Base-by-base conservation (phyloP, 345 rosid species). In the Eucalyptus sideroxylon region DNA sequence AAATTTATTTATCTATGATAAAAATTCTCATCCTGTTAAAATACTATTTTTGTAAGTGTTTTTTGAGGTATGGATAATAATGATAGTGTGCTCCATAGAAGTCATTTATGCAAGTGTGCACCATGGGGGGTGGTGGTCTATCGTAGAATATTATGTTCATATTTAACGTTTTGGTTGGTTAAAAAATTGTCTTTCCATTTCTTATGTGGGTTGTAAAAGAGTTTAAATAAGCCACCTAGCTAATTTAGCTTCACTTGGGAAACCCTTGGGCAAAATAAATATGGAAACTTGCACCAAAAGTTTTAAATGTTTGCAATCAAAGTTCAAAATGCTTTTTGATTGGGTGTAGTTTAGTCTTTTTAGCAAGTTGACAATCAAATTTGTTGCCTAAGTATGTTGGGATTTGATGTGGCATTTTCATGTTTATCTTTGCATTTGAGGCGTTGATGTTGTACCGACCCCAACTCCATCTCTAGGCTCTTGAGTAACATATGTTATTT, bases 401-500 rank as follows among this genome's bases (percentile, higher is more conserved):
- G 34, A n/a, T 67, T 67, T 11, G 11, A n/a, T n/a, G 21, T 16
- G 40, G 77, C 37, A 9, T n/a, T 67, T 67, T 67, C 16, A 67
- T n/a, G 17, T n/a, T 67, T n/a, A 2, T n/a, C 40, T 67, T 67
- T 67, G 37, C 40, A n/a, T 67, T 67, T n/a, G 30, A 23, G 62
- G 62, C 1, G 6, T 1, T 24, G 6, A 11, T 53, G 2, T 19
- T 19, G 59, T 19, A 53, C 59, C 9, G 24, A 53, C 26, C 59
- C 59, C 59, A 53, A 53, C 59, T 19, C 59, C 59, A 53, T 53
- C 9, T 53, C 59, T 53, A 19, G 1, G 11, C 26, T 53, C 59
- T 53, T 19, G 59, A 53, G 26, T 53, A 53, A 53, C 0, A 19
- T 0, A 0, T 1, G 10, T 53, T 53, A 53, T 53, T 53, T 53